phyloP scores from a whole-genome alignment of 176 grass and related monocot species.

The Pontederia paniculata region DNA sequence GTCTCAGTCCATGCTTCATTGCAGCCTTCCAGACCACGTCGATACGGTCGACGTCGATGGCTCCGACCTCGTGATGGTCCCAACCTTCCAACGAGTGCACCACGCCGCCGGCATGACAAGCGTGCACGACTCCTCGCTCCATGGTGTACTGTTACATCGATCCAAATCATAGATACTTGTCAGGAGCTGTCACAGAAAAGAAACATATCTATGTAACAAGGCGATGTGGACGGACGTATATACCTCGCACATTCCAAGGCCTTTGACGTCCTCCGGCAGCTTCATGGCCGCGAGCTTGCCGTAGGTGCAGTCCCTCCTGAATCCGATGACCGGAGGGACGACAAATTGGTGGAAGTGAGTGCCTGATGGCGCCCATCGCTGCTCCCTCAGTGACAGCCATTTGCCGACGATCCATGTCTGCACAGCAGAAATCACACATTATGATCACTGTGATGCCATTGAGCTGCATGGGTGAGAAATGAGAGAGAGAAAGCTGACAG shows the following conservation, averaged over 20 bases:
- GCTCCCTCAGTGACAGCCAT: conserved; percentile 67
- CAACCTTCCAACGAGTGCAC: conserved; percentile 79
- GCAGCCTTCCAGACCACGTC: conserved; percentile 73
- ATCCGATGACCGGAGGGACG: conserved; percentile 64
- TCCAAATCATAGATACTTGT: background rate
- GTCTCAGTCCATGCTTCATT: conserved; percentile 64
- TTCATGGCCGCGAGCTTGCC: conserved; percentile 84
- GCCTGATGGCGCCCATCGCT: conserved; percentile 63
- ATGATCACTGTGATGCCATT: too few relatives aligned
- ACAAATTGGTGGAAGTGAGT: conserved; percentile 99
- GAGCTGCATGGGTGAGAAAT: background rate
- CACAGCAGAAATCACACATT: background rate
- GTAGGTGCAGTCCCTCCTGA: conserved; percentile 91
- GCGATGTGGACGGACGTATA: too few relatives aligned
- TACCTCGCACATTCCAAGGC: conserved; percentile 60
- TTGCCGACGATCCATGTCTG: conserved; percentile 92
- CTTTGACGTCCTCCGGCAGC: conserved; percentile 55
- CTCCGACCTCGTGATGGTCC: conserved; percentile 74
- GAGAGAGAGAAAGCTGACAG: background rate
- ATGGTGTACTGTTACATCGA: conserved; percentile 54
- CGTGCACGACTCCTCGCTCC: conserved; percentile 63
- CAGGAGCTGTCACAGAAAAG: background rate
- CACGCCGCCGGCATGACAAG: conserved; percentile 73
- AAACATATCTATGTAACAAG: too few relatives aligned
- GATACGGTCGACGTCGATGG: conserved; percentile 75